Conservation (phyloP, 495 filamentous ascomycete genomes). For the Podospora conica region DNA sequence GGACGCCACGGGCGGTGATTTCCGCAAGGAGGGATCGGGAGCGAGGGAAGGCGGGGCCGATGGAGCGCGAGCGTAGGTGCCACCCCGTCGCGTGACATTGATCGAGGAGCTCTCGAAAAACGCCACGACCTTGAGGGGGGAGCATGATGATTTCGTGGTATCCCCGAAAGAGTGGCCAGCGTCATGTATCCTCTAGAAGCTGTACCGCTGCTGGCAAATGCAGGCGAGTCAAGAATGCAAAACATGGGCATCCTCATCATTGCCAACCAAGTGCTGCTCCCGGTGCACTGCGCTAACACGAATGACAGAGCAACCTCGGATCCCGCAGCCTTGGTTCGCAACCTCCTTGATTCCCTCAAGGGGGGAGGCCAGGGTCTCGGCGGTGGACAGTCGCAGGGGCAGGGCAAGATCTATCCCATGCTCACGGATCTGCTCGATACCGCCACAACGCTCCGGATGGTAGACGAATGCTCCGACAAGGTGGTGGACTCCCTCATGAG, state of each 20-base stretch:
- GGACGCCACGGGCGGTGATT: slow-evolving; percentile 81
- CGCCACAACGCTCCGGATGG: slow-evolving; percentile 65
- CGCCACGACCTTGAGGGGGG: background rate
- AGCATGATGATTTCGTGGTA: background rate
- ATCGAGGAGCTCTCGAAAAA: background rate
- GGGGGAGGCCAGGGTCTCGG: slow-evolving; percentile 39
- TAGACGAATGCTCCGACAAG: slow-evolving; percentile 57
- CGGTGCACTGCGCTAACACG: slow-evolving; percentile 29
- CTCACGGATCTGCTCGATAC: slow-evolving; percentile 80
- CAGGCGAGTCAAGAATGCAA: slow-evolving; percentile 19
- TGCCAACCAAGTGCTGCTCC: background rate
- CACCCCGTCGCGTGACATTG: background rate
- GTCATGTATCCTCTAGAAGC: slow-evolving; percentile 29
- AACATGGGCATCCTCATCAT: slow-evolving; percentile 8
- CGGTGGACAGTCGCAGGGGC: slow-evolving; percentile 40
- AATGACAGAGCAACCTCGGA: slow-evolving; percentile 37
- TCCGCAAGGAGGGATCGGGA: slow-evolving; percentile 81
- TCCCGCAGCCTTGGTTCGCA: slow-evolving; percentile 63
- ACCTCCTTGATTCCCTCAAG: slow-evolving; percentile 80
- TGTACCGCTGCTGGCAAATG: slow-evolving; percentile 6
- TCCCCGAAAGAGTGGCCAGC: background rate
- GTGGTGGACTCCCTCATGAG: slow-evolving; percentile 67
- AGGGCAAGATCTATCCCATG: slow-evolving; percentile 68
- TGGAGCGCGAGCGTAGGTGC: slow-evolving; percentile 98
- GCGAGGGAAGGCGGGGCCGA: slow-evolving; percentile 89